Percentiles rank a stretch among this genome's conserved stretches.
Conservation (phyloP, 768 basidiomycete genomes). For the Pulveroboletus ravenelii region DNA sequence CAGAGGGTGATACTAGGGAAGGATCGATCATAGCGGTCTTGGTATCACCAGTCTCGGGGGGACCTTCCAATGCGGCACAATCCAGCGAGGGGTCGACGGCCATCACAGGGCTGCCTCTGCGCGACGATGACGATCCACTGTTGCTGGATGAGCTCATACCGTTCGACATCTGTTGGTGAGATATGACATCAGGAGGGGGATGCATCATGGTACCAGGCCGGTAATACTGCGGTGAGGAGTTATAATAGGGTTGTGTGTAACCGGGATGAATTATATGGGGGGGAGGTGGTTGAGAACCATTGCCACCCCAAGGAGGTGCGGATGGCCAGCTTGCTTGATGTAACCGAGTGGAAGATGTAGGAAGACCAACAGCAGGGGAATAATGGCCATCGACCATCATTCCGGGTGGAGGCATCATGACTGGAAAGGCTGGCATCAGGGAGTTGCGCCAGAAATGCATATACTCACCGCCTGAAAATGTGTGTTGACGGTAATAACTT, state of each 20-base stretch:
- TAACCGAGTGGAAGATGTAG: conserved; percentile 50
- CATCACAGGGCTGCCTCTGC: conserved; percentile 23
- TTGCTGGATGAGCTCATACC: conserved; percentile 20
- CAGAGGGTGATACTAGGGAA: conserved; percentile 29
- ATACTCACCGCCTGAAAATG: conserved; percentile 40
- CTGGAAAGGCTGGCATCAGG: conserved; percentile 23
- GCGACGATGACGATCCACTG: conserved; percentile 27
- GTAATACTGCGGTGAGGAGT: conserved; percentile 43
- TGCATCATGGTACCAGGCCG: conserved; percentile 33
- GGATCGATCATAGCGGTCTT: conserved; percentile 35
- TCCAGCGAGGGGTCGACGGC: conserved; percentile 24
- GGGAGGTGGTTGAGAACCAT: conserved; percentile 35
- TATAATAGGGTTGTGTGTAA: conserved; percentile 36
- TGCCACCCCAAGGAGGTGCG: conserved; percentile 32
- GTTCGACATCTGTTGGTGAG: conserved; percentile 23
- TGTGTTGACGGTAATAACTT: conserved; percentile 66
- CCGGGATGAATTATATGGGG: conserved; percentile 31
- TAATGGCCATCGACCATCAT: conserved; percentile 41
- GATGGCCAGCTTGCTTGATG: conserved; percentile 40
- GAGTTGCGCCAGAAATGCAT: neutral
- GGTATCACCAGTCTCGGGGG: conserved; percentile 6
- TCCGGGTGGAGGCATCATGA: conserved; percentile 40
- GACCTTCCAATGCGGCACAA: conserved; percentile 11
- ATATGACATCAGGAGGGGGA: conserved; percentile 10
- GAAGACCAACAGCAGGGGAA: conserved; percentile 39